These are phyloP conservation scores for Hyaloperonospora brassicae DNA, from an alignment of 352 stramenopile genomes.

Conservation along the genomic window DNA sequence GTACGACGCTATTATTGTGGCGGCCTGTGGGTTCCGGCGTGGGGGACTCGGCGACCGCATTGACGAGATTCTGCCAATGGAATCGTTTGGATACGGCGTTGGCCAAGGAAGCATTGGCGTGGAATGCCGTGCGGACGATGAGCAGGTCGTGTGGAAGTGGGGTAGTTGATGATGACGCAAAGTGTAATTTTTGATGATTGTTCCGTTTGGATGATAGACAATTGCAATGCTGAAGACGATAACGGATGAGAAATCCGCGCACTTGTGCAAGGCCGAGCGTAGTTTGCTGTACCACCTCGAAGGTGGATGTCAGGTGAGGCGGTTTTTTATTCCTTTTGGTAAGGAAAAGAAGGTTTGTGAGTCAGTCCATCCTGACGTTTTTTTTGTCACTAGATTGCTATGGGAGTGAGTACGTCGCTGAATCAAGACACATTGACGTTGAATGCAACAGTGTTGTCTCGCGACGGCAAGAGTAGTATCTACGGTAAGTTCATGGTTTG, in stretches of 20 bases:
- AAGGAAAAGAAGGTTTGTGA: not conserved
- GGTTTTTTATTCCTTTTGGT: slow-evolving; percentile 1
- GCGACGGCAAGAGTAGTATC: slow-evolving; percentile 57
- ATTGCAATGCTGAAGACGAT: slow-evolving; percentile 75
- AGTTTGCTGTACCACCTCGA: slow-evolving; percentile 76
- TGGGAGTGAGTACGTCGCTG: slow-evolving; percentile 70
- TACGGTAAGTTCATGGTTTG: slow-evolving; percentile 21
- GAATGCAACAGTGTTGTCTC: slow-evolving; percentile 60
- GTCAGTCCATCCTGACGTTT: slow-evolving; percentile 8
- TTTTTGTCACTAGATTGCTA: slow-evolving; percentile 45
- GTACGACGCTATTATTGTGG: slow-evolving; percentile 84
- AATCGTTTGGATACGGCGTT: slow-evolving; percentile 76
- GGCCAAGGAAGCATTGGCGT: slow-evolving; percentile 83
- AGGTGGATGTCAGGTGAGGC: slow-evolving; percentile 77
- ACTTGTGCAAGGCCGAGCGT: slow-evolving; percentile 74
- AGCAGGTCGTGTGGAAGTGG: slow-evolving; percentile 26
- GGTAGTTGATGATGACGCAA: not conserved
- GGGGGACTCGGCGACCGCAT: slow-evolving; percentile 62
- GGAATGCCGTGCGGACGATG: slow-evolving; percentile 64
- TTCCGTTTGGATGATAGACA: slow-evolving; percentile 23
- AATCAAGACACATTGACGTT: slow-evolving; percentile 57
- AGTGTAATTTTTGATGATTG: slow-evolving; percentile 3
- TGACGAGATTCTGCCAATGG: slow-evolving; percentile 61
- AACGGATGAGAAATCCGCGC: slow-evolving; percentile 63
- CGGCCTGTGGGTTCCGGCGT: slow-evolving; percentile 72